Evolutionary conservation across 352 stramenopile species (phyloP), one percentile per base, ranked within the genome.

Genomic region (Blastocystis sp.): DNA sequence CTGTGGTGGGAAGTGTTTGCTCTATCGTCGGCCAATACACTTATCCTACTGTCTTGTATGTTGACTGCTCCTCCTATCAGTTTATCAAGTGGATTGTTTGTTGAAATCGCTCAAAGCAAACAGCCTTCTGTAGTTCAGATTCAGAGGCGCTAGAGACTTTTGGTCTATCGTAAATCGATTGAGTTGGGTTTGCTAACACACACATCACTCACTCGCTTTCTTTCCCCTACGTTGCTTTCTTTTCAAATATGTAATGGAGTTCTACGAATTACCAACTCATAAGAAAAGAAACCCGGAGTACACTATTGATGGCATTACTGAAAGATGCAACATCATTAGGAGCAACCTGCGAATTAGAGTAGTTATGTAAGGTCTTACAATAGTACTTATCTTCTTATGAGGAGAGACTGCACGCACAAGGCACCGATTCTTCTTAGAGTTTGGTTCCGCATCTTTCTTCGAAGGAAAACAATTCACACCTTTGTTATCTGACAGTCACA

Each of bases 391-490:
- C 29, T 84, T 84, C 37, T 18, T 68, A 34, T 68, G 29, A 47
- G 59, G 59, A 45, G 29, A 84, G 7, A 84, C 73, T 37, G 73
- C 73, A 47, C 73, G 73, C 15, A 84, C 62, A 13, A 84, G 73
- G 26, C 73, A 84, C 15, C 43, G 50, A 45, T 84, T 84, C 47
- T 84, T 64, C 53, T 63, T 39, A 29, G 47, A 26, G 68, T 84
- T 41, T 29, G 62, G 20, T 39, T 43, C 34, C 39, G 59, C 47
- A 50, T 64, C 29, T 55, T 84, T 84, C 7, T 84, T 64, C n/a
- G 73, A 84, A 43, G 73, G 73, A 34, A 84, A 84, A 34, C 73
- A 84, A 84, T 84, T 84, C 0, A 68, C 47, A 69, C 53, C 73
- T 53, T 66, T 55, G 47, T 84, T 84, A 45, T 84, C 73, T 84